phyloP scores from a whole-genome alignment of 1,139 yeast species.

The Ogataea hybrid region DNA sequence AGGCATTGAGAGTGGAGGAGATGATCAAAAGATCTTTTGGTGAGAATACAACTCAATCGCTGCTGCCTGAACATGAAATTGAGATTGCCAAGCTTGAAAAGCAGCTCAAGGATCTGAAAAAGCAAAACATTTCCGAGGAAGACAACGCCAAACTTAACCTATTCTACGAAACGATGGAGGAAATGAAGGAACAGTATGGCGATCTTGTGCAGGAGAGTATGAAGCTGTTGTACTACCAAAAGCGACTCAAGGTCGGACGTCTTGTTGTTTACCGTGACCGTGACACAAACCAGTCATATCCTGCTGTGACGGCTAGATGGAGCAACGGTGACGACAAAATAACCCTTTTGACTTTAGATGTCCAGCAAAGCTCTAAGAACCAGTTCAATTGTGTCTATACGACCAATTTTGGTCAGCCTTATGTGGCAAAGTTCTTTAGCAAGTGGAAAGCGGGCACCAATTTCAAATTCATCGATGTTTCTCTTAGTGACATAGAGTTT shows the following conservation, averaged over 20 bases:
- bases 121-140: constrained; percentile 36
- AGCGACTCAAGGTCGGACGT: constrained; percentile 56
- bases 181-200: constrained; percentile 43
- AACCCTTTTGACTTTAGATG: constrained; percentile 18
- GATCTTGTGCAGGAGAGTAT: constrained; percentile 48
- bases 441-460: constrained; percentile 29
- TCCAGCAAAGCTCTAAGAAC: constrained; percentile 5
- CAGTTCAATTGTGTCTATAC: constrained; percentile 25
- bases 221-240: constrained; percentile 45
- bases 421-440: constrained; percentile 29
- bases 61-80: constrained; percentile 83
- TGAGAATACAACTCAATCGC: constrained; percentile 83
- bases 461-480: constrained; percentile 41
- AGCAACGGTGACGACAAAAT: constrained; percentile 15
- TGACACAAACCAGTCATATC: constrained; percentile 35
- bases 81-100: constrained; percentile 53
- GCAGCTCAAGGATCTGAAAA: constrained; percentile 41
- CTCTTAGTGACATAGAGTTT: constrained; percentile 48
- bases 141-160: constrained; percentile 41
- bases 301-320: constrained; percentile 38
- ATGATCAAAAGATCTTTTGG: constrained; percentile 96
- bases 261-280: constrained; percentile 56
- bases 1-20: constrained; percentile 92
- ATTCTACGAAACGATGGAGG: constrained; percentile 44
- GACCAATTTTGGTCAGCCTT: constrained; percentile 24